Evolutionary conservation across 2,329 filamentous ascomycete species (phyloP), one percentile per base, ranked within the genome.

Genomic region (Alternaria postmessia): DNA sequence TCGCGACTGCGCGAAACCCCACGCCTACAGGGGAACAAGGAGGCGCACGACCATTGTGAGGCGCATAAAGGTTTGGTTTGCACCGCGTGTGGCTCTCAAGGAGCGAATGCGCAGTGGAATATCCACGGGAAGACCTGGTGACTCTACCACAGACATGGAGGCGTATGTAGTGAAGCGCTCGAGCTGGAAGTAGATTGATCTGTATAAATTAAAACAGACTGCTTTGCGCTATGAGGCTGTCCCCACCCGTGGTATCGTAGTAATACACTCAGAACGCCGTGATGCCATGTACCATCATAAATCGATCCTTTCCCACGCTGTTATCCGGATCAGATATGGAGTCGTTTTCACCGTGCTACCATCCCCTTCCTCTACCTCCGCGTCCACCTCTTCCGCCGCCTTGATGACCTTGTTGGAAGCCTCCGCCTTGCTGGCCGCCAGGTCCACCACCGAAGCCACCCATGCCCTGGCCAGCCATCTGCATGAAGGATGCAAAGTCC

Each of bases 401-500:
- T 56, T 74, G 73, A 28, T 72, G 68, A 4, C 73, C 74, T 51
- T 73, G 66, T 26, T 72, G 72, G 49, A 72, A 73, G 7, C 69
- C 67, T 22, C 70, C 69, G 32, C 70, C 69, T 61, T 71, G 69
- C 20, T 71, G 68, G 16, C 66, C 67, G 28, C 67, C 69, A 38
- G 65, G 67, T 7, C 66, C 67, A 7, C 61, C 64, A 3, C 67
- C 61, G 46, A 71, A 70, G 4, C 74, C 72, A n/a, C 66, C 65
- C 70, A 74, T 75, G 28, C 68, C 71, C 36, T 65, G 63, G 6
- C 71, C 68, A n/a, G 66, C 75, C 78, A 74, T 78, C 66, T 69
- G 74, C 74, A 75, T 75, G 53, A 78, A 75, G 6, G 64, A 68
- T 18, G 62, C 65, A 65, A 77, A 74, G 53, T 75, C 75, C 75